Conservation (phyloP, 306 rosid species). For the Trichosanthes cucumerina region DNA sequence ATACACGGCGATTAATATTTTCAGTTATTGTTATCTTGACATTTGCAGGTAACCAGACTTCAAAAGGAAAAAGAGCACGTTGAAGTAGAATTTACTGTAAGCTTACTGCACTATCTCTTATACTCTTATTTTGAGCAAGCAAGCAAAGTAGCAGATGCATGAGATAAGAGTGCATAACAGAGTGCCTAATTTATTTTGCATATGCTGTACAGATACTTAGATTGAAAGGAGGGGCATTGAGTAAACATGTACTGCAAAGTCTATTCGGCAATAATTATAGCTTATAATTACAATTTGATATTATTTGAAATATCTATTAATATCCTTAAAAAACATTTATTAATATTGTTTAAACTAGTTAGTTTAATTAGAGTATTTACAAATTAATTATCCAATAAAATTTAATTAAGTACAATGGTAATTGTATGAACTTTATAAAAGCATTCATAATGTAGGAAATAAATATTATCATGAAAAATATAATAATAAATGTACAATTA, state of each 20-base stretch:
- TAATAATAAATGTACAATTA: not conserved
- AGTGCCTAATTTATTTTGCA: not conserved
- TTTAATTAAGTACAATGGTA: not conserved
- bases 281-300: not conserved
- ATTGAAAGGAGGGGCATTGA: not conserved
- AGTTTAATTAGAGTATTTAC: not conserved
- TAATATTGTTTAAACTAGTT: not conserved
- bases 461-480: not conserved
- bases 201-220: not conserved
- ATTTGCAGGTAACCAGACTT: constrained; percentile 64
- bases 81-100: constrained; percentile 87
- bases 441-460: not conserved
- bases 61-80: constrained; percentile 80
- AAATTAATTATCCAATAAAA: not conserved
- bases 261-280: not conserved
- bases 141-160: not conserved
- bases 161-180: not conserved
- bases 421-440: not conserved
- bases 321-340: not conserved
- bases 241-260: not conserved
- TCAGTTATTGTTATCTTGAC: not conserved
- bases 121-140: not conserved
- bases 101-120: constrained; percentile 16
- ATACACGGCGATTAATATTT: not conserved
- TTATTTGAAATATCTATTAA: not conserved